A percentile compares a stretch with the other conserved stretches of the same genome.
phyloP scores from a whole-genome alignment of 305 asterid species.

The Fraxinus angustifolia region DNA sequence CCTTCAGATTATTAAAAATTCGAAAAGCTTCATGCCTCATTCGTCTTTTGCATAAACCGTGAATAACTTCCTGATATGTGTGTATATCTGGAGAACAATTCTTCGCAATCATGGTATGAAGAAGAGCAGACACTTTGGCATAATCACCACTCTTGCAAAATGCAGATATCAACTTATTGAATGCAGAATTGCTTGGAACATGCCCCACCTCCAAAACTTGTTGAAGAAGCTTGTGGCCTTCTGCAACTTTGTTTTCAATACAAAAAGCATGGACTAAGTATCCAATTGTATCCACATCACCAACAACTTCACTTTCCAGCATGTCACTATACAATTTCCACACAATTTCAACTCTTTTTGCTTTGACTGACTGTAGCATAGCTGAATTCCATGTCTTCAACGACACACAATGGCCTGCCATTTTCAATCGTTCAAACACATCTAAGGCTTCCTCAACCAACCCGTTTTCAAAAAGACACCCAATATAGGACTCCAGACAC shows the following conservation, averaged over 20 bases:
- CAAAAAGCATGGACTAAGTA: conserved; percentile 57
- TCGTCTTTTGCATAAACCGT: conserved; percentile 44
- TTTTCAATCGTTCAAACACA: neutral
- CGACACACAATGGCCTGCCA: neutral
- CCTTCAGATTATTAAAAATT: conserved; percentile 56
- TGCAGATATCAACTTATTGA: conserved; percentile 23
- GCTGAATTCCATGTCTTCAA: neutral
- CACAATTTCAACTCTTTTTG: neutral
- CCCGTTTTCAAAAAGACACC: neutral
- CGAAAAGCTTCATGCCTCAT: conserved; percentile 49
- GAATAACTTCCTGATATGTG: conserved; percentile 60
- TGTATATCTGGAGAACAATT: conserved; percentile 45
- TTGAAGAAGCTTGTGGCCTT: conserved; percentile 38
- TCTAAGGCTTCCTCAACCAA: neutral
- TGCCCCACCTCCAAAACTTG: conserved; percentile 35
- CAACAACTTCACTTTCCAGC: conserved; percentile 10
- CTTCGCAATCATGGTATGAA: conserved; percentile 56
- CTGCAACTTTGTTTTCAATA: conserved; percentile 25
- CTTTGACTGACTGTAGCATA: conserved; percentile 32
- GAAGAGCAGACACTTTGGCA: conserved; percentile 57
- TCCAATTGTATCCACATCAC: conserved; percentile 53
- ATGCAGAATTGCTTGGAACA: neutral
- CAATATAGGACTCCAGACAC: neutral
- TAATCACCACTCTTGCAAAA: conserved; percentile 42
- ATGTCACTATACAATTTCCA: neutral